Base-by-base conservation (phyloP, 257 asterid species). In the Solanum ossicruentum region DNA sequence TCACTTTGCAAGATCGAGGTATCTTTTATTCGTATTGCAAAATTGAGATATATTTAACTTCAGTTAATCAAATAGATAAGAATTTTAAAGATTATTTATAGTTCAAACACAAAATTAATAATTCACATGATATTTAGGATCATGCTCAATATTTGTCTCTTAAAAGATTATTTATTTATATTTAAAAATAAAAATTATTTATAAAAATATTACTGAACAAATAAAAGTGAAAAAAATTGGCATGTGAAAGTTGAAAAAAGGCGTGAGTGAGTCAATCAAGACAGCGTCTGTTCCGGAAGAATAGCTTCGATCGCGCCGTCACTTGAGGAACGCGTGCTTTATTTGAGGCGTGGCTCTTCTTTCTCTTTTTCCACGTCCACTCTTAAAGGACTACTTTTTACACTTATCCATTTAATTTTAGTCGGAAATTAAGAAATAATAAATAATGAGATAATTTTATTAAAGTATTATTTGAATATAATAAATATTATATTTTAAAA, bases 11-110 rank as follows among this genome's bases (percentile, higher is more conserved):
- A 36, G 39, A 36, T 36, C 6, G 41, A 5, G 41, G 1, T 36
- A 5, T 36, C 41, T 36, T 36, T 4, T 36, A 36, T 36, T 3
- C 41, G 6, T 5, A 36, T 36, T 36, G 41, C 6, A 36, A 36
- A 5, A 36, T 36, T 0, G 6, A 5, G 41, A 32, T 32, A 32
- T 32, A 32, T 32, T 32, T 32, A 2, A 28, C 32, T 28, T 28
- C 32, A 28, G 6, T 36, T 36, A 36, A 4, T 36, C 6, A 3
- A 36, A 4, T 36, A 4, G 6, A 36, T 36, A 6, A 5, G 1
- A 4, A 2, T 5, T 36, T 36, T 36, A 4, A 36, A 36, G 1
- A 5, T 36, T 36, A 2, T 4, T 0, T 0, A 0, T 2, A 4
- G 6, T 36, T 36, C 6, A 36, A 36, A 0, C 3, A 36, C 1